Conservation (phyloP, 169 alveolate species). For the Plasmodium billcollinsi region DNA sequence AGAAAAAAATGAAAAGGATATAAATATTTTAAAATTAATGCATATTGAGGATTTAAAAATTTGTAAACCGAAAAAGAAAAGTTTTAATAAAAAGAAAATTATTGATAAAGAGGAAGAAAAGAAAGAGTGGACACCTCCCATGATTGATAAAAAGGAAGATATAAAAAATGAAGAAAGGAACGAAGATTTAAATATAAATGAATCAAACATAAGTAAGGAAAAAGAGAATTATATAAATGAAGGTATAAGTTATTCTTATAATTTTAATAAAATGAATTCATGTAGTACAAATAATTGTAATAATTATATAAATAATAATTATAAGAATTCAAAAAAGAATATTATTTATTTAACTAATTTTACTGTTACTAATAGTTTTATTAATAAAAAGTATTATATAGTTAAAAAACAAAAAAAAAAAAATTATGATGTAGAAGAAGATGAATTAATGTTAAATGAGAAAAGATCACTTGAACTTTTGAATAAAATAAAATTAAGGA, state of each 20-base stretch:
- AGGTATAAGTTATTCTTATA: too few species aligned
- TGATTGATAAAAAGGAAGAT: neutral
- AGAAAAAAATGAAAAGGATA: conserved; percentile 3
- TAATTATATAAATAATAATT: too few species aligned
- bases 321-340: too few species aligned
- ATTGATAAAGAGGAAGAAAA: neutral
- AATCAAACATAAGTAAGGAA: neutral
- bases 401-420: neutral
- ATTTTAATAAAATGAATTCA: too few species aligned
- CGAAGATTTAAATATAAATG: neutral
- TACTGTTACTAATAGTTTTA: conserved; percentile 37
- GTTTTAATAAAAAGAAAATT: conserved; percentile 9
- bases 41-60: conserved; percentile 15
- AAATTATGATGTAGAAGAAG: neutral
- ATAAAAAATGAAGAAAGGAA: neutral
- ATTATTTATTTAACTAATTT: conserved; percentile 3
- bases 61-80: conserved; percentile 26
- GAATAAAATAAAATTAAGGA: conserved; percentile 21
- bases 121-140: neutral
- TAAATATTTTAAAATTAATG: conserved; percentile 20
- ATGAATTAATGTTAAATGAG: conserved; percentile 27
- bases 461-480: conserved; percentile 30
- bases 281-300: too few species aligned
- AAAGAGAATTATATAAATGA: neutral
- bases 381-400: conserved; percentile 60